Evolutionary conservation across 1,284 basidiomycete species (phyloP).

Genomic region (Exobasidium cylindrosporum): DNA sequence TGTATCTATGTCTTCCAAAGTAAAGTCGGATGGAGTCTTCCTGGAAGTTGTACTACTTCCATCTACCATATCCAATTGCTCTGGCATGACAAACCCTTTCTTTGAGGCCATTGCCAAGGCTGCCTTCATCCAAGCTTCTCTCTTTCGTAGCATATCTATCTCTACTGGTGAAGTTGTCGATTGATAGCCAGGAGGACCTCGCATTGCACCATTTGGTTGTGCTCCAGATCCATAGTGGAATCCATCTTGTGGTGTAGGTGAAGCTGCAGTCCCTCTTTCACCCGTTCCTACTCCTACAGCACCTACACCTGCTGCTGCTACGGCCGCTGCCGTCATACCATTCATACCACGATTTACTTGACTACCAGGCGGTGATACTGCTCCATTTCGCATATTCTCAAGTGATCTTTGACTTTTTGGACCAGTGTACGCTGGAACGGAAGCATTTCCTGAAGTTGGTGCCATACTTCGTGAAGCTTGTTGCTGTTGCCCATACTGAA

Average conservation of each 20-base stretch:
- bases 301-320: no score
- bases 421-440: constrained; percentile 27
- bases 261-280: constrained; percentile 20
- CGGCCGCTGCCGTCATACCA: constrained; percentile 22
- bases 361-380: constrained; percentile 12
- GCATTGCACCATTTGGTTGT: constrained; percentile 7
- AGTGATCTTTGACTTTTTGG: constrained; percentile 42
- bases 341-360: constrained; percentile 19
- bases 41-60: constrained; percentile 22
- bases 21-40: constrained; percentile 27
- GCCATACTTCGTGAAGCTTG: neutral
- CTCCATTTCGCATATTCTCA: constrained; percentile 37
- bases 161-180: constrained; percentile 58
- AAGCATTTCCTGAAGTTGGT: neutral
- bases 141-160: constrained; percentile 71
- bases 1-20: constrained; percentile 56
- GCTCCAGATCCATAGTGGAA: constrained; percentile 43
- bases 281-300: neutral
- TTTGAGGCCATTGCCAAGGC: constrained; percentile 74
- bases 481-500: neutral
- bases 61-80: constrained; percentile 49
- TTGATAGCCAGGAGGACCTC: constrained; percentile 3
- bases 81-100: constrained; percentile 75
- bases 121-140: constrained; percentile 82
- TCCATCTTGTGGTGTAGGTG: constrained; percentile 30